A percentile compares a stretch with the other conserved stretches of the same genome.
Evolutionary conservation across 805 yeast species (phyloP).

Genomic region (Lipomyces spencermartinsiae): DNA sequence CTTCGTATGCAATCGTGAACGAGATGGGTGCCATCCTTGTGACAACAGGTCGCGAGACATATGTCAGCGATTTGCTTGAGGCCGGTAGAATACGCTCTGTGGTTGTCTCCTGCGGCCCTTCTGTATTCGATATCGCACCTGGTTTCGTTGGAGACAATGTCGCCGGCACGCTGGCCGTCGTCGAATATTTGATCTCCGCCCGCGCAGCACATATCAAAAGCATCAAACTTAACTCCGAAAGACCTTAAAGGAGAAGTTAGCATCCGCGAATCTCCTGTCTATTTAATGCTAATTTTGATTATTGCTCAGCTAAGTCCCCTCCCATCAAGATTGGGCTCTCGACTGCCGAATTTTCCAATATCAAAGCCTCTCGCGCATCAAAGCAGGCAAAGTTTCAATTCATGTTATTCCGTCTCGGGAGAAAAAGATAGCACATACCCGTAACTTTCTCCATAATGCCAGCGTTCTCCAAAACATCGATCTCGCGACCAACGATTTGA

Average conservation of each 20-base stretch:
- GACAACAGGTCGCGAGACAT: neutral
- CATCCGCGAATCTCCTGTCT: neutral
- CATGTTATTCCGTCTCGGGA: neutral
- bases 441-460: slow-evolving; percentile 22
- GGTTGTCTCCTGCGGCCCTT: neutral
- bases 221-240: slow-evolving; percentile 76
- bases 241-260: slow-evolving; percentile 41
- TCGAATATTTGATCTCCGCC: slow-evolving; percentile 56
- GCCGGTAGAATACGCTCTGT: neutral
- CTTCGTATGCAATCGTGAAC: slow-evolving; percentile 77
- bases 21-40: slow-evolving; percentile 57
- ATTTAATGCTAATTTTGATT: too few species aligned
- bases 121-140: neutral
- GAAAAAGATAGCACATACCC: slow-evolving; percentile 12
- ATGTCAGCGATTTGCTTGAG: neutral
- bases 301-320: neutral
- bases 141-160: neutral
- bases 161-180: slow-evolving; percentile 37
- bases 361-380: neutral
- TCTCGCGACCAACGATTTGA: slow-evolving; percentile 5
- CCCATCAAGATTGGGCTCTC: neutral
- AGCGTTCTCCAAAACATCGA: slow-evolving; percentile 14
- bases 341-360: neutral
- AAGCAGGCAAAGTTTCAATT: neutral
- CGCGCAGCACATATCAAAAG: slow-evolving; percentile 78